A percentile compares a stretch with the other conserved stretches of the same genome.
These are phyloP conservation scores for Lolium multiflorum DNA, from an alignment of 176 grass and related monocot species.

Conservation along the genomic window DNA sequence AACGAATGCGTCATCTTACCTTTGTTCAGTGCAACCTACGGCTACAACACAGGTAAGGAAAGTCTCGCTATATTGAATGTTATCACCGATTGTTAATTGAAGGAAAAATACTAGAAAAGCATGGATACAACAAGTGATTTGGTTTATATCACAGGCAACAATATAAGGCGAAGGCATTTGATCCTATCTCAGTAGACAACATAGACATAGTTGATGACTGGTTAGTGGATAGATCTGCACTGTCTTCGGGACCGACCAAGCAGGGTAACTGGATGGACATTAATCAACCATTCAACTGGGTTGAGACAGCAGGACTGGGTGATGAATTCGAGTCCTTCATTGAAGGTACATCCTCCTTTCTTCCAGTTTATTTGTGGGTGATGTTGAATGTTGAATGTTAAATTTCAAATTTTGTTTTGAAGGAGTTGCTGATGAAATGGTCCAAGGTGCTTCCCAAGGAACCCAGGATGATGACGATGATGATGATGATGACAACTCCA, in stretches of 20 bases:
- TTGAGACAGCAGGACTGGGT: constrained; percentile 39
- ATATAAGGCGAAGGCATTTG: constrained; percentile 60
- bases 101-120: background rate
- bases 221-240: constrained; percentile 67
- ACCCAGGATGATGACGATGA: constrained; percentile 51
- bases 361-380: background rate
- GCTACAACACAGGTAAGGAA: constrained; percentile 75
- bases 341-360: constrained; percentile 58
- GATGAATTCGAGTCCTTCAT: constrained; percentile 83
- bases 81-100: background rate
- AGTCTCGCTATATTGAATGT: constrained; percentile 13
- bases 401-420: constrained; percentile 14
- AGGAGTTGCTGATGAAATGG: constrained; percentile 85
- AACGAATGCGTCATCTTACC: constrained; percentile 67
- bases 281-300: constrained; percentile 51
- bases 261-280: constrained; percentile 77
- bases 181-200: constrained; percentile 77
- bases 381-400: constrained; percentile 30
- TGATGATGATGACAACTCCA: background rate
- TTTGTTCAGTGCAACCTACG: constrained; percentile 93
- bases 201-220: constrained; percentile 85
- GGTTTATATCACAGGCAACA: constrained; percentile 56
- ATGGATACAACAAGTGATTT: background rate
- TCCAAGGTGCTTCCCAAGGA: constrained; percentile 67
- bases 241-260: constrained; percentile 48